Percentiles rank a stretch among this genome's conserved stretches.
Evolutionary conservation across 768 basidiomycete species (phyloP).

Genomic region (Pleurotus eryngii): DNA sequence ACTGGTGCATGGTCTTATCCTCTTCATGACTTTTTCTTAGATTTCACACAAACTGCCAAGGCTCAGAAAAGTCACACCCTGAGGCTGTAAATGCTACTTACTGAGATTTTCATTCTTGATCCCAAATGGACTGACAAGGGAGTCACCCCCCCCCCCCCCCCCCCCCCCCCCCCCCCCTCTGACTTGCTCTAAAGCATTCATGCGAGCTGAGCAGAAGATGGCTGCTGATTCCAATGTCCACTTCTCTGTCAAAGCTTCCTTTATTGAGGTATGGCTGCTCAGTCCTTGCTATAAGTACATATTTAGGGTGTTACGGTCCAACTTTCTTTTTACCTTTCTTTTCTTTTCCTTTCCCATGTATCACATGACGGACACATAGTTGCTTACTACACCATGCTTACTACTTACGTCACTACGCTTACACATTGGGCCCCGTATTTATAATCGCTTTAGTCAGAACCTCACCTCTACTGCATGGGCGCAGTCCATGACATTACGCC

Average conservation of each 20-base stretch:
- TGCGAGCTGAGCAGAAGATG: constrained; percentile 68
- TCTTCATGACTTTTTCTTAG: constrained; percentile 2
- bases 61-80: constrained; percentile 93
- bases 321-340: no score
- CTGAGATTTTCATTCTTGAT: not conserved
- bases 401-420: no score
- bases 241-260: constrained; percentile 95
- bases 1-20: constrained; percentile 56
- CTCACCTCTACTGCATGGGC: no score
- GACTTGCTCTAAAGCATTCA: constrained; percentile 90
- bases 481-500: no score
- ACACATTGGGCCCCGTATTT: no score
- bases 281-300: not conserved
- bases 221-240: constrained; percentile 62
- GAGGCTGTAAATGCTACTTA: constrained; percentile 72
- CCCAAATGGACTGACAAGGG: constrained; percentile 92
- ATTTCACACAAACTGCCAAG: constrained; percentile 31
- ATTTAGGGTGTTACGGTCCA: no score
- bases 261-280: constrained; percentile 70
- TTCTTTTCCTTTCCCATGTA: no score
- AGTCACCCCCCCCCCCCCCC: constrained; percentile 95
- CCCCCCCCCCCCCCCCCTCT: no score
- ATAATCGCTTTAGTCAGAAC: no score
- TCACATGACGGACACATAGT: no score
- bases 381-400: no score